Evolutionary conservation across 208 protist species (phyloP).

Genomic region (Strigomonas culicis): DNA sequence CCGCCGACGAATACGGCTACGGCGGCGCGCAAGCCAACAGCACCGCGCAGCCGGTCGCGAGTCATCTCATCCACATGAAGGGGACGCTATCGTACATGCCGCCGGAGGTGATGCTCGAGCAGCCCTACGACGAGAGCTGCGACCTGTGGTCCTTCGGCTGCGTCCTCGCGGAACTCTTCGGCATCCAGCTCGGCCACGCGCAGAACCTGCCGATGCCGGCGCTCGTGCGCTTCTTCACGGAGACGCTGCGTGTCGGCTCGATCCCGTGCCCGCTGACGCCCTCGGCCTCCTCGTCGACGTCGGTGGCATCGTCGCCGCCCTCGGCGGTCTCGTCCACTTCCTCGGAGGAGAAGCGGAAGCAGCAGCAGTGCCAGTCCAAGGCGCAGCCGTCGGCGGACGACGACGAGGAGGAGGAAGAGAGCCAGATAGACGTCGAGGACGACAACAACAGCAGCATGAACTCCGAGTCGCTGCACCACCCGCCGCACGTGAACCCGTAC

Average conservation of each 20-base stretch:
- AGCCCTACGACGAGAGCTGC: conserved; percentile 75
- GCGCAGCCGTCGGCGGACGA: neutral
- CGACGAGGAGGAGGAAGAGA: neutral
- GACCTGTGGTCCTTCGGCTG: conserved; percentile 85
- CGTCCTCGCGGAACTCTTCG: conserved; percentile 72
- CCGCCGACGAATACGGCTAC: no score
- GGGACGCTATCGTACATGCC: conserved; percentile 84
- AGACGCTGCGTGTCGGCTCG: conserved; percentile 33
- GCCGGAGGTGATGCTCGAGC: conserved; percentile 77
- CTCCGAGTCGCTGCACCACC: neutral
- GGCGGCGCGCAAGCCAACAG: no score
- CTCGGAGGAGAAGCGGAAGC: neutral
- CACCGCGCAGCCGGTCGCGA: neutral
- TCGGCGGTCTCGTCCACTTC: neutral
- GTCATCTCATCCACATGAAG: conserved; percentile 63
- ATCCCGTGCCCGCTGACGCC: conserved; percentile 45
- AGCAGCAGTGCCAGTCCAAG: neutral
- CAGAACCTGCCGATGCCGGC: conserved; percentile 59
- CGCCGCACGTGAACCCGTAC: neutral
- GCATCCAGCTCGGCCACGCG: conserved; percentile 68
- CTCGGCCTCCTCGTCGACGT: neutral
- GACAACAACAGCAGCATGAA: neutral
- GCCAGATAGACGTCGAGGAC: neutral
- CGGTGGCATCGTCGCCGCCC: neutral
- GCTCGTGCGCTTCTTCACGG: conserved; percentile 58